These are phyloP conservation scores for Pseudogymnoascus sp. DNA, from an alignment of 2,329 filamentous ascomycete genomes.

Conservation along the genomic window DNA sequence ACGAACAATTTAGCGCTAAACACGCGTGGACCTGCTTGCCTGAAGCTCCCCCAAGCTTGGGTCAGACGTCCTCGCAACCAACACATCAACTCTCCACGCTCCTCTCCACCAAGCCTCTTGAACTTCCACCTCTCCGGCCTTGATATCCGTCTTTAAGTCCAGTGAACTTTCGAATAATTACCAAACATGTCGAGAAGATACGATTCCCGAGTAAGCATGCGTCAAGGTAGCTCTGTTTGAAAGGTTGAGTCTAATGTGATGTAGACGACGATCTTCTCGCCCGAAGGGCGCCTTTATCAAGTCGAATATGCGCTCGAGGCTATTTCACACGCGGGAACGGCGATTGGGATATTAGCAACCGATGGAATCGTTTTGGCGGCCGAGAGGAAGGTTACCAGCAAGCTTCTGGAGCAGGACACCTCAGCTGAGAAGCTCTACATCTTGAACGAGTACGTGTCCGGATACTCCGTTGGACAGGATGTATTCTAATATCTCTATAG, in stretches of 20 bases:
- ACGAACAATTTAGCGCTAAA: conserved; percentile 12
- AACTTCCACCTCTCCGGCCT: conserved; percentile 11
- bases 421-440: conserved; percentile 99
- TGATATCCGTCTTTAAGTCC: conserved; percentile 7
- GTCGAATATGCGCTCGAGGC: conserved; percentile 99
- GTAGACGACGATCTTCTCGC: conserved; percentile 99
- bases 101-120: not conserved
- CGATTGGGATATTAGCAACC: conserved; percentile 91
- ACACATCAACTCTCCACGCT: conserved; percentile 1
- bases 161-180: conserved; percentile 8
- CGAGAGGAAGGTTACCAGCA: conserved; percentile 98
- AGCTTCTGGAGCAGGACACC: conserved; percentile 97
- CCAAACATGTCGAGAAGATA: conserved; percentile 85
- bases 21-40: conserved; percentile 16
- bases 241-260: conserved; percentile 19
- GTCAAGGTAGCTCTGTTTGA: conserved; percentile 13
- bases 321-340: conserved; percentile 96
- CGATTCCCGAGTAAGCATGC: conserved; percentile 76
- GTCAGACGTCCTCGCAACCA: conserved; percentile 3
- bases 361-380: conserved; percentile 98
- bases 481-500: conserved; percentile 38
- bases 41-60: conserved; percentile 14
- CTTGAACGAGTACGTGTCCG: conserved; percentile 73
- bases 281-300: conserved; percentile 95
- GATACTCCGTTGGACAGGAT: conserved; percentile 1